A percentile compares a stretch with the other conserved stretches of the same genome.
Conservation (phyloP, 2,329 filamentous ascomycete species). For the Pyrenophora graminea region DNA sequence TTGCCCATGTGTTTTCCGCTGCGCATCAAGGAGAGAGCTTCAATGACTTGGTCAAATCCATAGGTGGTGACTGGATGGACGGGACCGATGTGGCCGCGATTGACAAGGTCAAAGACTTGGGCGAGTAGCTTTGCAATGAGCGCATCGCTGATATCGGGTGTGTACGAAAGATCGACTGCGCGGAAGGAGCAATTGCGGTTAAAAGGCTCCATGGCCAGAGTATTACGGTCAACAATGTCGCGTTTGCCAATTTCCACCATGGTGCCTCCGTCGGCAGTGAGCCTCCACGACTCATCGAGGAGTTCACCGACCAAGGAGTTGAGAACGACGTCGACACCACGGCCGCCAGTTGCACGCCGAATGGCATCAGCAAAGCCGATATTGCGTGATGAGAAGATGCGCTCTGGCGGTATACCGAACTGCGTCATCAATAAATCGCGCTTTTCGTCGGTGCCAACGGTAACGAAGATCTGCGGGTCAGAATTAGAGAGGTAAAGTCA, state of each 20-base stretch:
- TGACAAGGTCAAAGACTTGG: conserved; percentile 5
- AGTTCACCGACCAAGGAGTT: conserved; percentile 36
- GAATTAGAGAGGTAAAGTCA: too few species aligned
- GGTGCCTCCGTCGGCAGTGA: conserved; percentile 35
- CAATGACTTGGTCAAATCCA: too few species aligned
- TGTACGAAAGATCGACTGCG: conserved; percentile 6
- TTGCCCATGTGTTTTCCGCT: conserved; percentile 47
- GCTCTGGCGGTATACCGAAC: conserved; percentile 30
- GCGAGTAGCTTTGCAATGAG: conserved; percentile 7
- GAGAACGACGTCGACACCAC: conserved; percentile 44
- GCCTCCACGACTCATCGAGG: conserved; percentile 29
- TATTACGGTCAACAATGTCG: conserved; percentile 19
- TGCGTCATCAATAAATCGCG: conserved; percentile 12
- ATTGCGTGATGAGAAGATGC: conserved; percentile 41
- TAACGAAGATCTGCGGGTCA: too few species aligned
- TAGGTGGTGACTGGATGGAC: conserved; percentile 1
- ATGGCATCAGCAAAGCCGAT: conserved; percentile 33
- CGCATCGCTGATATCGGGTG: neutral
- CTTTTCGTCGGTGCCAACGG: conserved; percentile 17
- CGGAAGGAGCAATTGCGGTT: conserved; percentile 11
- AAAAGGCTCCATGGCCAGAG: conserved; percentile 19
- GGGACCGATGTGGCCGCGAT: neutral
- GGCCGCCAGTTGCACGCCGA: conserved; percentile 22
- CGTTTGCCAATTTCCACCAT: conserved; percentile 34
- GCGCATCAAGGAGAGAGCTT: conserved; percentile 10